Percentiles rank a stretch among this genome's conserved stretches.
phyloP scores from a whole-genome alignment of 345 rosid genomes.

The Gossypium turneri region DNA sequence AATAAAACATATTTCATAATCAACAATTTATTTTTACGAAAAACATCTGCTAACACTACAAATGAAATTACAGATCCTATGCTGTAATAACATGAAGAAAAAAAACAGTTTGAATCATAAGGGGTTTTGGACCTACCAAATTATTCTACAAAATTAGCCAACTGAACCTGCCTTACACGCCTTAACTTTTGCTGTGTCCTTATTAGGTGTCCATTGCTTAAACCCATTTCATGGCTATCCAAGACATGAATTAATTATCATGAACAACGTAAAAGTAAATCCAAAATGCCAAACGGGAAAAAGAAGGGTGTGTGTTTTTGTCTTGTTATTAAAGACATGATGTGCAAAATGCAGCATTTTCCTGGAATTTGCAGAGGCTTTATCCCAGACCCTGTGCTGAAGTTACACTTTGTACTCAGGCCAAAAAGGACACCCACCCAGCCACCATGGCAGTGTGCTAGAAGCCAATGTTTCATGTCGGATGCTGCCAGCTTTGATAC shows the following conservation, averaged over 20 bases:
- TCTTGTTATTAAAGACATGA: not conserved
- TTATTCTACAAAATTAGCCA: conserved; percentile 6
- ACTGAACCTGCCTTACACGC: conserved; percentile 10
- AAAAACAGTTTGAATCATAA: not conserved
- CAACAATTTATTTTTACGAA: too few relatives aligned
- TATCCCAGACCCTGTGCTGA: not conserved
- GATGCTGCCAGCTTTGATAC: not conserved
- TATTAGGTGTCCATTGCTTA: conserved; percentile 19
- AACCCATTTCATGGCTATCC: not conserved
- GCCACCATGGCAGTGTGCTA: not conserved
- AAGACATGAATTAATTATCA: not conserved
- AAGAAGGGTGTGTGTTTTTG: not conserved
- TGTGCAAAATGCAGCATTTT: not conserved
- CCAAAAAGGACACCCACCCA: not conserved
- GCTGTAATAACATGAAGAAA: not conserved
- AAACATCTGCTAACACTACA: too few relatives aligned
- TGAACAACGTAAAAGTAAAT: not conserved
- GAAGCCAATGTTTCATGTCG: conserved; percentile 11
- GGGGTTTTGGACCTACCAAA: conserved; percentile 6
- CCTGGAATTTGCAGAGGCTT: conserved; percentile 2
- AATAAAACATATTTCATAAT: too few relatives aligned
- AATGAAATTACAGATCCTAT: too few relatives aligned
- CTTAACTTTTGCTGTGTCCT: conserved; percentile 14
- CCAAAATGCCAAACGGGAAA: not conserved
- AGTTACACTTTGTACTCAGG: not conserved